These are phyloP conservation scores for Pichia manshurica DNA, from an alignment of 805 yeast genomes.

Conservation along the genomic window DNA sequence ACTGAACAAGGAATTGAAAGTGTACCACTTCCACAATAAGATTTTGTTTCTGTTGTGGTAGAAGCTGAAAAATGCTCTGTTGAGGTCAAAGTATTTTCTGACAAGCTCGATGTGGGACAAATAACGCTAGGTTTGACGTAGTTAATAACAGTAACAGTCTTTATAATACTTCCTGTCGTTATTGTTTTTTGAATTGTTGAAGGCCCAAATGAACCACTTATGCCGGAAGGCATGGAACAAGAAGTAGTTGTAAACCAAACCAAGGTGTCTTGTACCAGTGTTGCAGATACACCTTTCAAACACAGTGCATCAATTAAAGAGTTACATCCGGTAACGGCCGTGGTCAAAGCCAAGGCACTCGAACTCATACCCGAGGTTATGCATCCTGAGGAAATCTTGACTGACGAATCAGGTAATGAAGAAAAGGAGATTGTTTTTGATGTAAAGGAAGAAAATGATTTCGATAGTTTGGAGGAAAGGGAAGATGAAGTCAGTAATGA, in stretches of 20 bases:
- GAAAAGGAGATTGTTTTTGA: no score
- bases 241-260: slow-evolving; percentile 11
- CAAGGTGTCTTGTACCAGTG: slow-evolving; percentile 8
- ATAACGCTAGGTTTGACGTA: slow-evolving; percentile 6
- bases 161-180: background rate
- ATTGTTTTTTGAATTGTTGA: slow-evolving; percentile 1
- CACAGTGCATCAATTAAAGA: slow-evolving; percentile 6
- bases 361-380: slow-evolving; percentile 4
- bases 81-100: background rate
- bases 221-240: slow-evolving; percentile 2
- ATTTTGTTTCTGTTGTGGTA: background rate
- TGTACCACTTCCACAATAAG: background rate
- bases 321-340: slow-evolving; percentile 4
- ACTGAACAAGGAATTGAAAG: background rate
- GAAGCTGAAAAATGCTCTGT: background rate
- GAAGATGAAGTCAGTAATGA: no score
- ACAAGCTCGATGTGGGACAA: slow-evolving; percentile 5
- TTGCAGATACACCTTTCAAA: slow-evolving; percentile 8
- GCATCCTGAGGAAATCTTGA: background rate
- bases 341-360: background rate
- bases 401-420: no score
- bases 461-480: no score
- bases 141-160: slow-evolving; percentile 6
- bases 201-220: slow-evolving; percentile 13
- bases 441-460: no score